These are phyloP conservation scores for Bryopsis sp. DNA, from an alignment of 139 green algal species.

Conservation along the genomic window DNA sequence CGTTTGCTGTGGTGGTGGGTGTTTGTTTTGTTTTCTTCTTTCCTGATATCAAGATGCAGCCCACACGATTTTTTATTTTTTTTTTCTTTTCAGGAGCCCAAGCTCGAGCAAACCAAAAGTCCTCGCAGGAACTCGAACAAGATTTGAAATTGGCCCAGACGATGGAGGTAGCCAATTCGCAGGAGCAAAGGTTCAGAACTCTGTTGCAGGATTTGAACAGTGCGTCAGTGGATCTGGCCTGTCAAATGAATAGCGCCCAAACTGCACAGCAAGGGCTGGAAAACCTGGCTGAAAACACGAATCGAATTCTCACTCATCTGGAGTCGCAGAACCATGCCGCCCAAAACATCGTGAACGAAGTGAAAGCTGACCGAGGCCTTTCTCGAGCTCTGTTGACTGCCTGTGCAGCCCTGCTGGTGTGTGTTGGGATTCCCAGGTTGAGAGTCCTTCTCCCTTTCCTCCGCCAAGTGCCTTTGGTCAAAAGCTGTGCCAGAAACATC, in stretches of 20 bases:
- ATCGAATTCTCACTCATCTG: not conserved
- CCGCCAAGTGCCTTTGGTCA: not conserved
- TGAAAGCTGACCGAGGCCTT: not conserved
- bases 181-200: slow-evolving; percentile 8
- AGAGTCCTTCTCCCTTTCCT: not conserved
- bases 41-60: too few relatives aligned
- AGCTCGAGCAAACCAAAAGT: not conserved
- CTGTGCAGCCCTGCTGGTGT: not conserved
- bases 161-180: slow-evolving; percentile 15
- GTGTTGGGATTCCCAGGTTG: not conserved
- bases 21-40: too few relatives aligned
- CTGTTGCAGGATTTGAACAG: slow-evolving; percentile 11
- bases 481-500: not conserved
- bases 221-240: slow-evolving; percentile 1
- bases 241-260: not conserved
- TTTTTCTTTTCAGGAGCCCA: not conserved
- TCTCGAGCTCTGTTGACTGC: not conserved
- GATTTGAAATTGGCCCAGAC: slow-evolving; percentile 4
- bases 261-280: not conserved
- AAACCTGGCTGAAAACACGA: not conserved
- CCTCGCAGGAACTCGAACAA: not conserved
- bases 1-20: too few relatives aligned
- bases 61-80: not conserved
- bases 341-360: not conserved
- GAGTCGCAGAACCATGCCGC: not conserved